Evolutionary conservation across 345 rosid genomes (phyloP), one percentile per base, ranked within the genome.

Genomic region (Pistacia integerrima): DNA sequence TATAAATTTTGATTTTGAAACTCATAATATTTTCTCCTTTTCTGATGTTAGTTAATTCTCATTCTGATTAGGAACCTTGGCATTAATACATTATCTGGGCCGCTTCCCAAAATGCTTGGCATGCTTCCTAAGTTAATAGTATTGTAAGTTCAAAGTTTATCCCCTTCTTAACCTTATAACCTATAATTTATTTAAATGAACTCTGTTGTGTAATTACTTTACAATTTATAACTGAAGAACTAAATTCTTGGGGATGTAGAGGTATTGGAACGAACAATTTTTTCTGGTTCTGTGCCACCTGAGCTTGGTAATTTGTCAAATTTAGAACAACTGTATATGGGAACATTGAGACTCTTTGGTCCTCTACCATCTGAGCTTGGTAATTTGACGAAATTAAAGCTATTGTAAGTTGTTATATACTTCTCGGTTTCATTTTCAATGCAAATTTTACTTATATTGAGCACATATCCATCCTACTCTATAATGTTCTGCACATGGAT

Each of bases 91-190:
- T 68, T 89, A 51, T 88, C 88, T 8, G 97, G 93, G 69, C 87
- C 89, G 76, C 74, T 92, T 56, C 97, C 94, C 18, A 82, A 75
- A 73, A 93, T 89, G 81, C 80, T 92, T 64, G 94, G 97, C 49
- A 46, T 73, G 78, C 94, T 90, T 74, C 76, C 87, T 4, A 87
- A 87, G 61, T 77, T 90, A 63, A 66, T 63, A 64, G 46, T 12
- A 25, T 59, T 92, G 97, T 90, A 88, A 85, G 91, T 78, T 66
- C 54, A 22, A 86, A 84, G 88, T 77, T 56, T 55, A 8, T n/a
- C 18, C 46, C 46, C 46, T 5, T 41, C 46, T 41, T 41, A 41
- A 41, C 46, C 8, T 5, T 5, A 41, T 41, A 41, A 41, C 5
- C 5, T 41, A 41, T 41, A 41, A 41, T 41, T 41, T 41, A 41